Base-by-base conservation (phyloP, 2,329 filamentous ascomycete species). In the Beauveria sp. region DNA sequence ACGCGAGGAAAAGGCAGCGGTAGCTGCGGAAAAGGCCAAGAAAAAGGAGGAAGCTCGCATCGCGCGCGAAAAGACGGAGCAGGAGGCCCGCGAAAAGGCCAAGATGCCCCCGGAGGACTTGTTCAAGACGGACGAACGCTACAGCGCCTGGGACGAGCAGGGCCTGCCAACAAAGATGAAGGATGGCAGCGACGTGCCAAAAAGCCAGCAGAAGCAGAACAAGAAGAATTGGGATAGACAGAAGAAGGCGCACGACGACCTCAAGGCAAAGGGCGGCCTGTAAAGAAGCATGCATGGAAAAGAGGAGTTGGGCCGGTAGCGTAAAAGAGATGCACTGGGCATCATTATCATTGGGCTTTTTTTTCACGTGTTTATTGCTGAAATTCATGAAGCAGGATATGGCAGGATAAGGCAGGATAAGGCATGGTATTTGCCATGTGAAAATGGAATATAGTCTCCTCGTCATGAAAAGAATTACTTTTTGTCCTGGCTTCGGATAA, bases 211-310 rank as follows among this genome's bases (percentile, higher is more conserved):
- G 55, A 97, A 97, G 81, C 92, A 91, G 78, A 73, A 96, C 67
- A 87, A 81, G 76, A 97, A 97, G 79, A 87, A 91, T 61, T 96
- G 90, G 90, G 89, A 96, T 67, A 86, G 81, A 71, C 93, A 97
- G 78, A 94, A 92, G 80, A 96, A 93, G 81, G 73, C 84, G 62
- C 87, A 92, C 72, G 88, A 92, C 64, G 84, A 87, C 63, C 64
- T 73, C 37, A 74, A 73, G 65, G 70, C 70, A 18, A 74, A 73
- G 65, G 71, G 70, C 16, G 50, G 58, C 26, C 57, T 54, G 52
- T 71, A 57, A 61, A 63, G 70, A 34, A 48, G 28, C 20, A 48
- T 54, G 30, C 50, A 54, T 54, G 43, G 40, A n/a, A 54, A 48
- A 60, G 58, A 55, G 58, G 58, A 60, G 58, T 60, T 60, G 50